Evolutionary conservation across 345 rosid species (phyloP).

Genomic region (Leavenworthia alabamica): DNA sequence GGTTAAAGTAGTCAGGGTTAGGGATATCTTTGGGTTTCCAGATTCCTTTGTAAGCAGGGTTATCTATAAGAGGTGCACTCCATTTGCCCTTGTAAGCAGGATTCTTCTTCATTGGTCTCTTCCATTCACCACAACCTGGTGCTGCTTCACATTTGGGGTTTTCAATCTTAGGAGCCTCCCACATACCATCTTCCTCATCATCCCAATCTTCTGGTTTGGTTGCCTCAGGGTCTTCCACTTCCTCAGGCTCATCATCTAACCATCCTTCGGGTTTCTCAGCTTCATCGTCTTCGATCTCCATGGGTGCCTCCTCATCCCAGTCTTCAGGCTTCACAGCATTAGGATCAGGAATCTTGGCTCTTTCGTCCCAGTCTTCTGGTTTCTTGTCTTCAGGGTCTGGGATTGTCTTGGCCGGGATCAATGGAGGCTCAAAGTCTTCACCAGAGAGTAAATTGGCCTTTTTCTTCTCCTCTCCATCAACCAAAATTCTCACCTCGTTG

Average conservation of each 20-base stretch:
- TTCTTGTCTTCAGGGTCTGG: constrained; percentile 89
- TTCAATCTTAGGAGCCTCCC: constrained; percentile 82
- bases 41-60: constrained; percentile 78
- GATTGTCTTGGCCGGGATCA: constrained; percentile 70
- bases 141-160: constrained; percentile 69
- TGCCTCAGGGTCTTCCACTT: constrained; percentile 80
- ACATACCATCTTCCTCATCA: constrained; percentile 91
- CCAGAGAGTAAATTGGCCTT: constrained; percentile 57
- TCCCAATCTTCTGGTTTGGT: constrained; percentile 91
- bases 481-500: constrained; percentile 53
- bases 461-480: constrained; percentile 85
- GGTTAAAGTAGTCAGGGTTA: constrained; percentile 71
- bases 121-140: constrained; percentile 92
- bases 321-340: constrained; percentile 72
- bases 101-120: constrained; percentile 69
- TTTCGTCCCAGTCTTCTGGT: constrained; percentile 90
- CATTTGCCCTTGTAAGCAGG: constrained; percentile 91
- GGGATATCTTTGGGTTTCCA: constrained; percentile 84
- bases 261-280: constrained; percentile 91
- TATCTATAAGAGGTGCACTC: constrained; percentile 68
- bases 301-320: constrained; percentile 93
- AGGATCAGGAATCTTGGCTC: constrained; percentile 71
- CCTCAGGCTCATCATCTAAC: constrained; percentile 89
- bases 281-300: constrained; percentile 75
- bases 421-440: constrained; percentile 76